Evolutionary conservation across 2,329 filamentous ascomycete species (phyloP).

Genomic region (Botrytis paeoniae): DNA sequence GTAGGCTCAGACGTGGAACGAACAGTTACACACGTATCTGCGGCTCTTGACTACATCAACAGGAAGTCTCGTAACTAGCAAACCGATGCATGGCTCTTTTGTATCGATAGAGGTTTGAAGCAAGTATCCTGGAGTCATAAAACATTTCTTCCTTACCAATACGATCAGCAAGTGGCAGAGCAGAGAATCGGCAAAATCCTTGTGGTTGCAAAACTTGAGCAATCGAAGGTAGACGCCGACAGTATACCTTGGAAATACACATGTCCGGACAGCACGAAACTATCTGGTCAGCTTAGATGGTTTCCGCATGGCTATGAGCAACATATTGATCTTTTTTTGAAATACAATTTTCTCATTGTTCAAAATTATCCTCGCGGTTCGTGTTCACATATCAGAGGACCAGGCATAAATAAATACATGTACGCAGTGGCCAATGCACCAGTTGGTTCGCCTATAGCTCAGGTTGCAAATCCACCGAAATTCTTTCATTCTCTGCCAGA

Average conservation of each 20-base stretch:
- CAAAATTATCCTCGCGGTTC: not conserved
- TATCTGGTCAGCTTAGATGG: not conserved
- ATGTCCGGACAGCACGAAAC: not conserved
- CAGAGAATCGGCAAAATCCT: not conserved
- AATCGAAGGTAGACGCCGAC: not conserved
- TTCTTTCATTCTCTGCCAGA: not conserved
- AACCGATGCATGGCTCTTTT: not conserved
- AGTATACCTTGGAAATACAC: not conserved
- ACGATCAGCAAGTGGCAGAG: not conserved
- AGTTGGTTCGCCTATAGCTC: not conserved
- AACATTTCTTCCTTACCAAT: not conserved
- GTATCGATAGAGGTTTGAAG: fast-evolving
- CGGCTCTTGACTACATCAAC: not conserved
- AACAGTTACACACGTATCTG: not conserved
- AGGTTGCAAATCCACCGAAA: not conserved
- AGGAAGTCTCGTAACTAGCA: too few species aligned
- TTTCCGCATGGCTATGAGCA: not conserved
- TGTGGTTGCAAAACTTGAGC: not conserved
- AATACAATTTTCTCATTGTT: not conserved
- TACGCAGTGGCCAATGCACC: not conserved
- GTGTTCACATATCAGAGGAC: not conserved
- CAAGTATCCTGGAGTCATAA: not conserved
- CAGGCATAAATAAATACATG: fast-evolving
- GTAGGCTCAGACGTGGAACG: not conserved
- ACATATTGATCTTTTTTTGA: not conserved